Percentiles rank a stretch among this genome's conserved stretches.
These are phyloP conservation scores for Sporothrix mexicana DNA, from an alignment of 2,329 filamentous ascomycete genomes.

Conservation along the genomic window DNA sequence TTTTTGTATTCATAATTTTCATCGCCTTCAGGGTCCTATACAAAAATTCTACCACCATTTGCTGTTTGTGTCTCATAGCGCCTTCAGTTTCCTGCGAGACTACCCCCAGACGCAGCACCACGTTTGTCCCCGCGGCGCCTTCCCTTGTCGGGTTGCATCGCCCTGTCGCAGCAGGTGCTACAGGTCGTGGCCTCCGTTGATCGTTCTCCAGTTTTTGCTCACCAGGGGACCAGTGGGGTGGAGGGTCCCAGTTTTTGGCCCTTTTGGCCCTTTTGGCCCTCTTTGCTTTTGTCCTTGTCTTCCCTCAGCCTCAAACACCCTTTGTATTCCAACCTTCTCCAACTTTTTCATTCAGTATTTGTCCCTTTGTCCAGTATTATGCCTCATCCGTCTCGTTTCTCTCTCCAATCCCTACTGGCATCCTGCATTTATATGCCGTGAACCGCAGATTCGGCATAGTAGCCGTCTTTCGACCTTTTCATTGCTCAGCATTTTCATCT, in stretches of 20 bases:
- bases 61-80: not conserved
- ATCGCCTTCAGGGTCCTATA: not conserved
- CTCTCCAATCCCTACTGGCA: not conserved
- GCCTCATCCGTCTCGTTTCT: slow-evolving; percentile 4
- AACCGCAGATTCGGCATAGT: not conserved
- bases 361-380: slow-evolving; percentile 13
- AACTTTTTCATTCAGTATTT: not conserved
- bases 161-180: slow-evolving; percentile 15
- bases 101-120: not conserved
- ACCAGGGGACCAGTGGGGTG: slow-evolving; percentile 1
- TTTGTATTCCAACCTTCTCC: slow-evolving; percentile 18
- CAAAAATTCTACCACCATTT: not conserved
- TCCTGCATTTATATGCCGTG: slow-evolving; percentile 13
- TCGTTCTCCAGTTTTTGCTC: slow-evolving; percentile 30
- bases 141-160: slow-evolving; percentile 24
- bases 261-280: not conserved
- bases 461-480: not conserved
- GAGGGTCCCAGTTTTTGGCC: slow-evolving; percentile 4
- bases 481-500: slow-evolving; percentile 5
- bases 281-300: not conserved
- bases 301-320: not conserved
- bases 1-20: not conserved
- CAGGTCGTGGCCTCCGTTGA: slow-evolving; percentile 9
- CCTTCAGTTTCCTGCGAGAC: slow-evolving; percentile 1
- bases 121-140: slow-evolving; percentile 9